Evolutionary conservation across 23 red algal species (phyloP).

Genomic region (Gracilaria domingensis): DNA sequence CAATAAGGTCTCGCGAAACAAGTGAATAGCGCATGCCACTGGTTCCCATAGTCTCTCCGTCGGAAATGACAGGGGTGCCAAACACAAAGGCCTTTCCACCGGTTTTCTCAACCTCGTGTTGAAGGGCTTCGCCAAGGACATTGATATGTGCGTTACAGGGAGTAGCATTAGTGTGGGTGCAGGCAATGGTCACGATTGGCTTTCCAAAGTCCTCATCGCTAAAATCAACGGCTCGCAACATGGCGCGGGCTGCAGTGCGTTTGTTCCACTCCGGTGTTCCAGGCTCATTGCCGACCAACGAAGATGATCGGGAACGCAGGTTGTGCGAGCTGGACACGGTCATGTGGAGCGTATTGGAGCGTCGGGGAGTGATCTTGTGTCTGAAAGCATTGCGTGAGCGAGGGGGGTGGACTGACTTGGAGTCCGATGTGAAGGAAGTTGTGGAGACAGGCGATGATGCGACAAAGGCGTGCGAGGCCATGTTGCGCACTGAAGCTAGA

Average conservation of each 20-base stretch:
- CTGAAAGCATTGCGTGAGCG: neutral
- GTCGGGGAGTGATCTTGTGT: neutral
- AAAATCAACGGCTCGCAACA: constrained; percentile 98
- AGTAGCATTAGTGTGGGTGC: constrained; percentile 94
- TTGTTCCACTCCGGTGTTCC: constrained; percentile 92
- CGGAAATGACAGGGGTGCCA: constrained; percentile 97
- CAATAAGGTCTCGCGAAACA: constrained; percentile 93
- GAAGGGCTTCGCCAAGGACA: constrained; percentile 82
- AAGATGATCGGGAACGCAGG: constrained; percentile 72
- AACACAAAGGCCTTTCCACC: constrained; percentile 96
- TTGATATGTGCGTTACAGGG: constrained; percentile 97
- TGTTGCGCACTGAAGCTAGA: neutral
- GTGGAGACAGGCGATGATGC: constrained; percentile 17
- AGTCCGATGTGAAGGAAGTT: neutral
- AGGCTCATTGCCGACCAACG: constrained; percentile 78
- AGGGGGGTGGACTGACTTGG: neutral
- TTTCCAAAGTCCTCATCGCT: constrained; percentile 96
- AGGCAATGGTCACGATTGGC: constrained; percentile 94
- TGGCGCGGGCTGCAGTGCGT: constrained; percentile 94
- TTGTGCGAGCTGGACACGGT: constrained; percentile 11
- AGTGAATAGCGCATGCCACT: constrained; percentile 98
- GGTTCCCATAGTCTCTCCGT: constrained; percentile 99
- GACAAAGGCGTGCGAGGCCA: constrained; percentile 30
- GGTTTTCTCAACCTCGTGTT: constrained; percentile 52
- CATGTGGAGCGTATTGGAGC: neutral